Conservation (phyloP, 2,329 filamentous ascomycete species). For the Sarocladiaceae sp. region DNA sequence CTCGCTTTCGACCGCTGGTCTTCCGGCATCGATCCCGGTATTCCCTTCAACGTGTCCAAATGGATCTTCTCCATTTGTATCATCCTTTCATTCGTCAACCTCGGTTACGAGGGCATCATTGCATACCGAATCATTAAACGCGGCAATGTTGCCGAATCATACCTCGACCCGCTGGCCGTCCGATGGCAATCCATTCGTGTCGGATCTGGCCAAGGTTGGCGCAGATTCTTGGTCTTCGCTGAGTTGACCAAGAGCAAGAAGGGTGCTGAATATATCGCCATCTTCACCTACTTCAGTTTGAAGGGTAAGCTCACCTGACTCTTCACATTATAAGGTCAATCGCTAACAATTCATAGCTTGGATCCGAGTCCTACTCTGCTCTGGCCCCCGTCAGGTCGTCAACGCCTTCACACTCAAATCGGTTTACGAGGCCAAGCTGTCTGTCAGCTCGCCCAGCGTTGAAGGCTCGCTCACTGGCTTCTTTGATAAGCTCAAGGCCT, state of each 20-base stretch:
- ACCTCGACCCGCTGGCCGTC: conserved; percentile 82
- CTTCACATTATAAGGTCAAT: background rate
- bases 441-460: conserved; percentile 44
- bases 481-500: conserved; percentile 72
- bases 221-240: conserved; percentile 87
- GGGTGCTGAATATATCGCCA: conserved; percentile 81
- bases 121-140: conserved; percentile 77
- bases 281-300: conserved; percentile 84
- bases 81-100: conserved; percentile 80
- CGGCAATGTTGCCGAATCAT: conserved; percentile 85
- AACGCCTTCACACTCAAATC: conserved; percentile 87
- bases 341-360: conserved; percentile 53
- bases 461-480: conserved; percentile 68
- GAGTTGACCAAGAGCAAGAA: conserved; percentile 89
- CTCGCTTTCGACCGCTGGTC: conserved; percentile 88
- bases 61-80: conserved; percentile 96
- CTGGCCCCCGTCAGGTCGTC: conserved; percentile 86
- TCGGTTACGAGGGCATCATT: conserved; percentile 74
- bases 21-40: conserved; percentile 72
- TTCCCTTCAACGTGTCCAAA: conserved; percentile 75
- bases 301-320: conserved; percentile 42
- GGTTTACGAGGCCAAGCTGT: conserved; percentile 74
- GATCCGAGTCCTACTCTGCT: conserved; percentile 83
- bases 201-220: conserved; percentile 73
- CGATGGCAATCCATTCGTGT: conserved; percentile 79